Conservation (phyloP, 1,284 basidiomycete genomes). For the Trametes sp. region DNA sequence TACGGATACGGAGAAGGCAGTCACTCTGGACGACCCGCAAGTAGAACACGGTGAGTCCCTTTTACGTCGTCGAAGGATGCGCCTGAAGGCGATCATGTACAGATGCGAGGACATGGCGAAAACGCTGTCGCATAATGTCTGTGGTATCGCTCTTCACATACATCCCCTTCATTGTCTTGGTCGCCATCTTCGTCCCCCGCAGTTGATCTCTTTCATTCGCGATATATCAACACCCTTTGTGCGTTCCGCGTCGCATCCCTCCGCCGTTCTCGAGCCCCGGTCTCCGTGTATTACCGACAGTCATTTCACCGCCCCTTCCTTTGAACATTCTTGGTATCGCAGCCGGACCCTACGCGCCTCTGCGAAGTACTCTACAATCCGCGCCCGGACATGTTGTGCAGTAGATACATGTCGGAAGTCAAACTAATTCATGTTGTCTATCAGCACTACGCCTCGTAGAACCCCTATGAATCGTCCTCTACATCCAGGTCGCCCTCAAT, state of each 20-base stretch:
- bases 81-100: slow-evolving; percentile 19
- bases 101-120: slow-evolving; percentile 78
- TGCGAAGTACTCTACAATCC: slow-evolving; percentile 25
- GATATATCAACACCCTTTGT: slow-evolving; percentile 1
- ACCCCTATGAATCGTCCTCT: slow-evolving; percentile 58
- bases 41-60: slow-evolving; percentile 70
- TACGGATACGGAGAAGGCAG: slow-evolving; percentile 69
- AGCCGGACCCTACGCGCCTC: slow-evolving; percentile 26
- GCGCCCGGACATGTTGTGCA: slow-evolving; percentile 33
- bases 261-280: slow-evolving; percentile 15
- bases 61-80: slow-evolving; percentile 4
- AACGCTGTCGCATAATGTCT: slow-evolving; percentile 75
- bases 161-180: slow-evolving; percentile 75
- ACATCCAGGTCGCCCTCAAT: slow-evolving; percentile 78
- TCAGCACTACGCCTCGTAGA: background rate
- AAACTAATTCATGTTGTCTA: slow-evolving; percentile 26
- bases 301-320: slow-evolving; percentile 32
- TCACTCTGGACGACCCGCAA: slow-evolving; percentile 78
- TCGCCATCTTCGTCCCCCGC: slow-evolving; percentile 66
- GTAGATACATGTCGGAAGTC: slow-evolving; percentile 30
- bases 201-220: slow-evolving; percentile 18
- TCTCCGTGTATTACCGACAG: slow-evolving; percentile 22
- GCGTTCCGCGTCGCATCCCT: slow-evolving; percentile 10
- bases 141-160: slow-evolving; percentile 74
- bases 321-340: slow-evolving; percentile 27